Percentiles rank a stretch among this genome's conserved stretches.
phyloP scores from a whole-genome alignment of 2,329 filamentous ascomycete genomes.

The Epichloe bromicola region DNA sequence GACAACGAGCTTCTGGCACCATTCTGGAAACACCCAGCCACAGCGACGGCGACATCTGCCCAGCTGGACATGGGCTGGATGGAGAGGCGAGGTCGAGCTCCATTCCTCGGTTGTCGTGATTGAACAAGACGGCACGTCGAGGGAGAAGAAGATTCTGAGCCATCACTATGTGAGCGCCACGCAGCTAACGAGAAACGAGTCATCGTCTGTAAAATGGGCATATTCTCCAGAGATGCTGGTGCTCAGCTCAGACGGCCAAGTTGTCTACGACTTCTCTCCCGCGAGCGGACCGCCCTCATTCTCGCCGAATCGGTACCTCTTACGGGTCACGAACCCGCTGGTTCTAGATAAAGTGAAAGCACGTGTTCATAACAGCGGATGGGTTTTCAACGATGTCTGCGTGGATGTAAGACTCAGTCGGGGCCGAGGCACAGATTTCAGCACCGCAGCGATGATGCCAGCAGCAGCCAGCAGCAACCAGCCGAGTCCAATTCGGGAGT shows the following conservation, averaged over 20 bases:
- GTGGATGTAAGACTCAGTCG: conserved; percentile 21
- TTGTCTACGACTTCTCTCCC: conserved; percentile 19
- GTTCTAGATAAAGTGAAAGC: conserved; percentile 23
- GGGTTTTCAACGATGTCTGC: conserved; percentile 23
- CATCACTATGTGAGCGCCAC: conserved; percentile 24
- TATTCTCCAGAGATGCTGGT: conserved; percentile 21
- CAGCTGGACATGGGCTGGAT: conserved; percentile 25
- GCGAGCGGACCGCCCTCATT: conserved; percentile 12
- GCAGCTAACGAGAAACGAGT: conserved; percentile 20
- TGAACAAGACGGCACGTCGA: conserved; percentile 16
- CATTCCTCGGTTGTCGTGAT: conserved; percentile 20
- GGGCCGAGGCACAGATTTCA: conserved; percentile 8
- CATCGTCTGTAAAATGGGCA: conserved; percentile 18
- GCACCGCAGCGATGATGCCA: neutral
- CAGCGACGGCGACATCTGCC: conserved; percentile 19
- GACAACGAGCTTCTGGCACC: conserved; percentile 25
- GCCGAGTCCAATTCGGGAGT: conserved; percentile 17
- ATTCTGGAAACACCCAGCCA: conserved; percentile 14
- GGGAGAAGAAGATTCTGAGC: conserved; percentile 19
- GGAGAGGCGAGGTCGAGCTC: conserved; percentile 21
- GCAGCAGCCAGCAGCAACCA: neutral
- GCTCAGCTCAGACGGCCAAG: conserved; percentile 15
- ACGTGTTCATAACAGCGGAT: conserved; percentile 17
- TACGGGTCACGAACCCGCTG: conserved; percentile 20
- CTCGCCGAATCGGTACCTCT: conserved; percentile 14